Percentiles rank a stretch among this genome's conserved stretches.
Conservation (phyloP, 169 alveolate species). For the Plasmodium gonderi region DNA sequence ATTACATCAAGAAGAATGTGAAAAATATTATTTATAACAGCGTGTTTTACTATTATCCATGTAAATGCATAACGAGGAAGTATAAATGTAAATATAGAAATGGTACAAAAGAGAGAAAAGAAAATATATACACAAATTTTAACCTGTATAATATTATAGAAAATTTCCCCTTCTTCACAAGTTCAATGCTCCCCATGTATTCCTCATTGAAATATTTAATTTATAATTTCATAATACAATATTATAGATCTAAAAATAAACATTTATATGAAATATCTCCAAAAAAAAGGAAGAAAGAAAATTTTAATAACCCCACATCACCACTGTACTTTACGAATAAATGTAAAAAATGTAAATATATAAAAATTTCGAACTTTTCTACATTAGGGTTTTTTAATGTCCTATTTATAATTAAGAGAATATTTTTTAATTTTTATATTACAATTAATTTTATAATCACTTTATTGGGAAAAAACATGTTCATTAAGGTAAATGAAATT, state of each 20-base stretch:
- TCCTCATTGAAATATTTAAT: slow-evolving; percentile 47
- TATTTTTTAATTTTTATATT: slow-evolving; percentile 51
- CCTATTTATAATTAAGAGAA: slow-evolving; percentile 58
- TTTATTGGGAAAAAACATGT: slow-evolving; percentile 34
- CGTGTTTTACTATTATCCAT: slow-evolving; percentile 60
- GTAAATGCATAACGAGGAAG: slow-evolving; percentile 28
- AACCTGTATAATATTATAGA: slow-evolving; percentile 56
- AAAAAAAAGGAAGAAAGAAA: slow-evolving; percentile 7
- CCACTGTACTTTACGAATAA: slow-evolving; percentile 51
- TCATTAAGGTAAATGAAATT: slow-evolving; percentile 45
- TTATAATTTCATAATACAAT: slow-evolving; percentile 39
- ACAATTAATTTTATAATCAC: slow-evolving; percentile 28
- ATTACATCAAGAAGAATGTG: slow-evolving; percentile 37
- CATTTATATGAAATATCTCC: slow-evolving; percentile 18
- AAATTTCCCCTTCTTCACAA: slow-evolving; percentile 34
- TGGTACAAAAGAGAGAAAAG: not conserved
- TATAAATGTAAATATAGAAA: not conserved
- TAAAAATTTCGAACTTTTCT: slow-evolving; percentile 42
- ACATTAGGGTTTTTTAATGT: slow-evolving; percentile 35
- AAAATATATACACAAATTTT: slow-evolving; percentile 14
- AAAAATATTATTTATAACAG: slow-evolving; percentile 25
- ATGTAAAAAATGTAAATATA: slow-evolving; percentile 62
- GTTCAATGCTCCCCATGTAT: slow-evolving; percentile 64
- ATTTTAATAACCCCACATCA: slow-evolving; percentile 23
- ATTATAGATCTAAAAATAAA: slow-evolving; percentile 49